These are phyloP conservation scores for Xylaria longipes DNA, from an alignment of 495 filamentous ascomycete genomes.

Conservation along the genomic window DNA sequence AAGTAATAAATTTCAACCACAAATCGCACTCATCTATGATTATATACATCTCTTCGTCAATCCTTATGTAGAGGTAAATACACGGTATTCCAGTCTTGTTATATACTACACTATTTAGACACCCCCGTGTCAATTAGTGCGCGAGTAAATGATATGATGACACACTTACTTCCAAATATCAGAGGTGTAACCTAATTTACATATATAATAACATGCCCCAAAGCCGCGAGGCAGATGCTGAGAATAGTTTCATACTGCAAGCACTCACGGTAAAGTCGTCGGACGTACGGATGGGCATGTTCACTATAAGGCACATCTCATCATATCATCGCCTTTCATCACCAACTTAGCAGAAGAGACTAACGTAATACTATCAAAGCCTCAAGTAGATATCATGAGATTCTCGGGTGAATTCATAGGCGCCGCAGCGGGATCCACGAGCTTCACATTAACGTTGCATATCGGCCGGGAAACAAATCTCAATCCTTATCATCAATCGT, in stretches of 20 bases:
- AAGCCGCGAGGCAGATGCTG: neutral
- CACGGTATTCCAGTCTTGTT: neutral
- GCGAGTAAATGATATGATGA: neutral
- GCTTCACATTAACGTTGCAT: neutral
- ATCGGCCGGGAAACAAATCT: neutral
- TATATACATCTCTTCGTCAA: too few relatives aligned
- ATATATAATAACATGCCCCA: neutral
- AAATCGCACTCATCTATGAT: neutral
- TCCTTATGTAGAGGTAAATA: neutral
- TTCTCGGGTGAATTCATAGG: neutral
- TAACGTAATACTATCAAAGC: neutral
- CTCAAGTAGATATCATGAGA: neutral
- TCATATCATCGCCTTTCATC: neutral
- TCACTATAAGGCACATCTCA: neutral
- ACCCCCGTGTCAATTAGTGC: neutral
- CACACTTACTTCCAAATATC: neutral
- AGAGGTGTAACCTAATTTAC: neutral
- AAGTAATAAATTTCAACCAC: neutral
- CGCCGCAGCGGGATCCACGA: neutral
- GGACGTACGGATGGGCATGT: neutral
- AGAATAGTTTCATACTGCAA: neutral
- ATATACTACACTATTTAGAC: neutral
- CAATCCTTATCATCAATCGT: neutral
- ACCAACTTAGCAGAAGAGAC: neutral
- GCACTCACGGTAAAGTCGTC: neutral